A percentile compares a stretch with the other conserved stretches of the same genome.
Conservation (phyloP, 2,329 filamentous ascomycete species). For the Colletotrichum musicola region DNA sequence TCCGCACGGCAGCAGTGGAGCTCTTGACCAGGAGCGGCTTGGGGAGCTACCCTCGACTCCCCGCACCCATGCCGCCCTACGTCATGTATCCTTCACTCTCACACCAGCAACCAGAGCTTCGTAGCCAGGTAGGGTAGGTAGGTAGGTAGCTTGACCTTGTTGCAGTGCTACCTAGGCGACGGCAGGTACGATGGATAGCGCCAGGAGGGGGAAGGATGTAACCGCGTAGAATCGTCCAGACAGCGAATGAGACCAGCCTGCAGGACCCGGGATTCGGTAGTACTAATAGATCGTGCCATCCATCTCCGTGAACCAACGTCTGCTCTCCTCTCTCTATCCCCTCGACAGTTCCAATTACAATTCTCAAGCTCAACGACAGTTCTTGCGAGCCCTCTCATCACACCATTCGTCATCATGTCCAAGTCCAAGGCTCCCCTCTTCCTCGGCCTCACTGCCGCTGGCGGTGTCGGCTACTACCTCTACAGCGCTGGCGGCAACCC, state of each 20-base stretch:
- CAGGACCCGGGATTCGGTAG: slow-evolving; percentile 23
- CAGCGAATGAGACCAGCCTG: slow-evolving; percentile 23
- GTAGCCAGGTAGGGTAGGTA: no score
- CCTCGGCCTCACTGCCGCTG: slow-evolving; percentile 73
- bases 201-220: slow-evolving; percentile 29
- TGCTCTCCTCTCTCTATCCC: neutral
- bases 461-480: slow-evolving; percentile 88
- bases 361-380: slow-evolving; percentile 5
- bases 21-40: slow-evolving; percentile 23
- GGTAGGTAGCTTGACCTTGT: slow-evolving; percentile 18
- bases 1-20: slow-evolving; percentile 11
- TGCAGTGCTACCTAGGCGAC: slow-evolving; percentile 15
- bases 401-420: slow-evolving; percentile 55
- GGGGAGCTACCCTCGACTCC: slow-evolving; percentile 41
- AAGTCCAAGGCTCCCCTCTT: slow-evolving; percentile 60
- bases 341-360: slow-evolving; percentile 30
- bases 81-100: slow-evolving; percentile 45
- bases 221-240: slow-evolving; percentile 16
- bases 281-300: slow-evolving; percentile 39
- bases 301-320: neutral
- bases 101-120: slow-evolving; percentile 20
- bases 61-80: slow-evolving; percentile 42
- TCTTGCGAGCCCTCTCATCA: neutral
- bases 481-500: slow-evolving; percentile 87
- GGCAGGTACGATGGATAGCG: slow-evolving; percentile 18